phyloP scores from a whole-genome alignment of 1,284 basidiomycete genomes.

The Cryptococcus sp. region DNA sequence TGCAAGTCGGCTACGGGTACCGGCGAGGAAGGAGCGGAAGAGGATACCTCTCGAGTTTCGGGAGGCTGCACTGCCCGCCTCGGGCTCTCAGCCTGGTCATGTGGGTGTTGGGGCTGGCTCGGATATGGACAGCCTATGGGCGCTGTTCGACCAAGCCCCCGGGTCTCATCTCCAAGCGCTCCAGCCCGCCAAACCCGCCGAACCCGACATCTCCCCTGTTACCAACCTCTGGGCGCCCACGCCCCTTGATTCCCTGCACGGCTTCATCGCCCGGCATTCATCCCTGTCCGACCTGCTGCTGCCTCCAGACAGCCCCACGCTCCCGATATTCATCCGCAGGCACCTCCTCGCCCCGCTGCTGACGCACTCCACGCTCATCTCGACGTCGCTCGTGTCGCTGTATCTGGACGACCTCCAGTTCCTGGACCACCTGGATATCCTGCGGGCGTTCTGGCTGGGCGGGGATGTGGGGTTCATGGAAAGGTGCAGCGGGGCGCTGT shows the following conservation, averaged over 20 bases:
- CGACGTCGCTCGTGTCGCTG: constrained; percentile 39
- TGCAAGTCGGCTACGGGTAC: background rate
- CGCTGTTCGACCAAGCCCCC: constrained; percentile 23
- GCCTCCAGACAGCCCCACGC: constrained; percentile 29
- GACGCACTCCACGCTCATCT: constrained; percentile 34
- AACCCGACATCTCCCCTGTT: background rate
- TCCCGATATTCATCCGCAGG: constrained; percentile 34
- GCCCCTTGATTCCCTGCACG: constrained; percentile 26
- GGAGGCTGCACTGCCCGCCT: background rate
- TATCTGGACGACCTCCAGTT: constrained; percentile 43
- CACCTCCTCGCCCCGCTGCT: constrained; percentile 40
- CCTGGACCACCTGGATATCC: constrained; percentile 43
- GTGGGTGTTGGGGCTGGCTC: background rate
- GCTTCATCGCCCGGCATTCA: constrained; percentile 30
- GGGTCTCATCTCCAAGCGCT: constrained; percentile 22
- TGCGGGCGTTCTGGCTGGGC: constrained; percentile 41
- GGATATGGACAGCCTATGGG: constrained; percentile 22
- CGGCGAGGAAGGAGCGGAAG: constrained; percentile 20
- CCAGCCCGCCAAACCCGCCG: background rate
- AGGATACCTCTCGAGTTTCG: constrained; percentile 22
- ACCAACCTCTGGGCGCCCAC: constrained; percentile 25
- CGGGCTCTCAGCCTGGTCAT: background rate
- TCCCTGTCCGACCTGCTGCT: constrained; percentile 24
- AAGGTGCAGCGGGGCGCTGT: constrained; percentile 35
- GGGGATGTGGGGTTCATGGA: constrained; percentile 40